Evolutionary conservation across 176 grass and related monocot genomes (phyloP).

Genomic region (barley (Hordeum vulgare)): DNA sequence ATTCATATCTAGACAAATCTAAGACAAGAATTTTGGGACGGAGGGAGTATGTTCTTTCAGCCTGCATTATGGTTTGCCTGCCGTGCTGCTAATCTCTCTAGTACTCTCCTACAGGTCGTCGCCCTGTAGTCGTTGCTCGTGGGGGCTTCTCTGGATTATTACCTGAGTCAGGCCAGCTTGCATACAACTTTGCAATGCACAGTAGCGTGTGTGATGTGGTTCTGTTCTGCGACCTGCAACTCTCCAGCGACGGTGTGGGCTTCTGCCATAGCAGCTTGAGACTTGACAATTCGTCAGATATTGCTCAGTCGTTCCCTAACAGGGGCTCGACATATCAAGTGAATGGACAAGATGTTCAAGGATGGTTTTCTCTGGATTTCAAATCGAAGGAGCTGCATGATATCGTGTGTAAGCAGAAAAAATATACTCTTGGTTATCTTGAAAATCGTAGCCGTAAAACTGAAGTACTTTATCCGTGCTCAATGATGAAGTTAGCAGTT

Average conservation of each 20-base stretch:
- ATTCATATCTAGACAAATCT: too few relatives aligned
- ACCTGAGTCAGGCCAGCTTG: background rate
- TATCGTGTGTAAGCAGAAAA: background rate
- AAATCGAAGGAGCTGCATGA: background rate
- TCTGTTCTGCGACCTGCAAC: background rate
- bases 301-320: background rate
- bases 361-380: conserved; percentile 13
- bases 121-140: conserved; percentile 4
- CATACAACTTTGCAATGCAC: background rate
- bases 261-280: background rate
- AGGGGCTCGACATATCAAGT: background rate
- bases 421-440: background rate
- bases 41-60: background rate
- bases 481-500: background rate
- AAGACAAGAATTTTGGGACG: too few relatives aligned
- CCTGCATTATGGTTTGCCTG: background rate
- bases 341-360: background rate
- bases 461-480: background rate
- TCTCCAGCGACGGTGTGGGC: background rate
- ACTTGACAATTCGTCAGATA: background rate
- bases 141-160: background rate
- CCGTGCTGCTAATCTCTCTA: background rate
- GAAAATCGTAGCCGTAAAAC: background rate
- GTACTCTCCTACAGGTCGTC: background rate
- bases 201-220: background rate